Base-by-base conservation (phyloP, 1,284 basidiomycete species). In the Ganoderma sinense region DNA sequence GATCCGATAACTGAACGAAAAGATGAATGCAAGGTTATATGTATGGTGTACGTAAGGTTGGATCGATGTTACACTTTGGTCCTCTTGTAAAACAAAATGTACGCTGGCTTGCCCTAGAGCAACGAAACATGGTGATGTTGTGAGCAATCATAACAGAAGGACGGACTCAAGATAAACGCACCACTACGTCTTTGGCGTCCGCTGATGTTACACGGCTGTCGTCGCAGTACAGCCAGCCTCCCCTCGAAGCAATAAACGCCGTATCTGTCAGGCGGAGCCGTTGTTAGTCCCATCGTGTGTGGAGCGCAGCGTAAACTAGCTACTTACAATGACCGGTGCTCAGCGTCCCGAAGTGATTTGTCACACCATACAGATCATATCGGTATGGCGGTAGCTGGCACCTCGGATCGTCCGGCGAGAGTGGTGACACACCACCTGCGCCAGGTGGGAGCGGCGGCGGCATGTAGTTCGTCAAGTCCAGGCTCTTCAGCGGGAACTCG, bases 381-480 rank as follows among this genome's bases (percentile, higher is more conserved):
- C 83, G 87, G 80, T 95, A 97, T 13, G 96, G 95, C 40, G 94
- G 94, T 11, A 90, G 78, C 80, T 96, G 96, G 31, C 87, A 86
- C 36, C 94, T 86, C 4, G 96, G 94, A 78, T 97, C 95, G 40
- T 92, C 89, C 11, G 80, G 76, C 18, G 85, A 83, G 75, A 85
- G 77, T 60, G 81, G 80, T 58, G 81, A 75, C 39, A 81, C 83
- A 13, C 81, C 80, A 70, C 85, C 88, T 74, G 84, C 83, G 60
- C 91, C 90, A 33, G 90, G 88, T 4, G 92, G 89, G n/a, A 93
- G 81, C 2, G 92, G 89, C 6, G 89, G 86, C 1, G 97, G 97
- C 87, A 99, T 93, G 80, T 96, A 97, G 77, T 92, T 90, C 31
- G 96, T 97, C 60, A 99, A 83, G 78, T 99, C 97, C 45, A 99